phyloP scores from a whole-genome alignment of 495 filamentous ascomycete species.

The Venustampulla echinocandica region DNA sequence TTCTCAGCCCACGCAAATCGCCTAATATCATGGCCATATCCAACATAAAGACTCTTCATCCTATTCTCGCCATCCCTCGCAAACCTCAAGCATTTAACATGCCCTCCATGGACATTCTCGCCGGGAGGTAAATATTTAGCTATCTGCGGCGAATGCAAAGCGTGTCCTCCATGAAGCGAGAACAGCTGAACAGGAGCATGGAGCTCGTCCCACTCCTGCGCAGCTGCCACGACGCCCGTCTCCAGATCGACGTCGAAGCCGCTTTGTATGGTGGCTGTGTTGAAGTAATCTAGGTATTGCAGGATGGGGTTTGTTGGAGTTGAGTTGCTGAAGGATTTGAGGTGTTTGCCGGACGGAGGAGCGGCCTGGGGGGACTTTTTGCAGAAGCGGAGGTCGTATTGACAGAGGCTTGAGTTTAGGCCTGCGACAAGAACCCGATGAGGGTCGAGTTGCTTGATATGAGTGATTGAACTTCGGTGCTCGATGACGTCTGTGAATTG shows the following conservation, averaged over 20 bases:
- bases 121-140: neutral
- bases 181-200: slow-evolving; percentile 11
- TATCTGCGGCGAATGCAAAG: slow-evolving; percentile 2
- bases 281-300: slow-evolving; percentile 15
- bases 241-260: slow-evolving; percentile 22
- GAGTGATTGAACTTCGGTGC: slow-evolving; percentile 19
- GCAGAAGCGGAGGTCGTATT: slow-evolving; percentile 23
- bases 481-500: slow-evolving; percentile 8
- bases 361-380: slow-evolving; percentile 1
- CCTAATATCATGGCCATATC: neutral
- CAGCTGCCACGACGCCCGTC: slow-evolving; percentile 18
- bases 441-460: slow-evolving; percentile 20
- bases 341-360: neutral
- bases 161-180: slow-evolving; percentile 16
- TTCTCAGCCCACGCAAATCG: slow-evolving; percentile 9
- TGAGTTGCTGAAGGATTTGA: neutral
- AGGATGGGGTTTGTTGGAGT: slow-evolving; percentile 7
- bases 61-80: slow-evolving; percentile 7
- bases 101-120: neutral
- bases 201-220: slow-evolving; percentile 14
- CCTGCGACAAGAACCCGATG: slow-evolving; percentile 21
- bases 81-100: slow-evolving; percentile 11
- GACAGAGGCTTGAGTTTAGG: slow-evolving; percentile 14
- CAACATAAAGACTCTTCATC: slow-evolving; percentile 17
- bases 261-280: slow-evolving; percentile 7